Evolutionary conservation across 2,329 filamentous ascomycete species (phyloP).

Genomic region (Ramichloridium luteum): DNA sequence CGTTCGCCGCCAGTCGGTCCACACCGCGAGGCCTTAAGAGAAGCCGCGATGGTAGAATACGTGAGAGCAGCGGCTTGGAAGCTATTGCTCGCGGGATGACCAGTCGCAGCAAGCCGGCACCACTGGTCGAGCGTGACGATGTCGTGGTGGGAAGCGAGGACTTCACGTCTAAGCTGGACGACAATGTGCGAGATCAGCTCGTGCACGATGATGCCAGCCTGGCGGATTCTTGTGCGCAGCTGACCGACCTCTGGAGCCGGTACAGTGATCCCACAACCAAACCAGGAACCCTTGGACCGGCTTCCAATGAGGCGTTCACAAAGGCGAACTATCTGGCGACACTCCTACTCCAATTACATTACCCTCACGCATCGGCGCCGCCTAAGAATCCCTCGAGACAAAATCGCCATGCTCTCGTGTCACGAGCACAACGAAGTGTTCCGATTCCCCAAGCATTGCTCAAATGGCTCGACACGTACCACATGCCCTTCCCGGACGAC

Average conservation of each 20-base stretch:
- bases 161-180: slow-evolving; percentile 39
- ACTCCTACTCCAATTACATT: slow-evolving; percentile 66
- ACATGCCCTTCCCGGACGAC: slow-evolving; percentile 59
- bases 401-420: slow-evolving; percentile 27
- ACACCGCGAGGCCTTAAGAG: slow-evolving; percentile 25
- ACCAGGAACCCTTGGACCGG: slow-evolving; percentile 23
- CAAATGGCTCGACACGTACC: slow-evolving; percentile 67
- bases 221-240: slow-evolving; percentile 15
- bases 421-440: slow-evolving; percentile 4
- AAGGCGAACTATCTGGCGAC: slow-evolving; percentile 71
- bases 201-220: slow-evolving; percentile 7
- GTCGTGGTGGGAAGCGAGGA: slow-evolving; percentile 67
- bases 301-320: slow-evolving; percentile 46
- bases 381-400: slow-evolving; percentile 3
- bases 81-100: slow-evolving; percentile 60
- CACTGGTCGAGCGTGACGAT: slow-evolving; percentile 55
- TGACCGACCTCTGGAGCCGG: slow-evolving; percentile 20
- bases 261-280: slow-evolving; percentile 17
- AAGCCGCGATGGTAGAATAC: slow-evolving; percentile 28
- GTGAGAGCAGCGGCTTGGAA: slow-evolving; percentile 49
- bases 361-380: slow-evolving; percentile 40
- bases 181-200: slow-evolving; percentile 22
- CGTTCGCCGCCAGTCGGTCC: slow-evolving; percentile 9
- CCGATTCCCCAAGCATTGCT: slow-evolving; percentile 63
- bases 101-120: slow-evolving; percentile 39